Evolutionary conservation across 2,329 filamentous ascomycete species (phyloP).

Genomic region (Leptographium wingfieldii): DNA sequence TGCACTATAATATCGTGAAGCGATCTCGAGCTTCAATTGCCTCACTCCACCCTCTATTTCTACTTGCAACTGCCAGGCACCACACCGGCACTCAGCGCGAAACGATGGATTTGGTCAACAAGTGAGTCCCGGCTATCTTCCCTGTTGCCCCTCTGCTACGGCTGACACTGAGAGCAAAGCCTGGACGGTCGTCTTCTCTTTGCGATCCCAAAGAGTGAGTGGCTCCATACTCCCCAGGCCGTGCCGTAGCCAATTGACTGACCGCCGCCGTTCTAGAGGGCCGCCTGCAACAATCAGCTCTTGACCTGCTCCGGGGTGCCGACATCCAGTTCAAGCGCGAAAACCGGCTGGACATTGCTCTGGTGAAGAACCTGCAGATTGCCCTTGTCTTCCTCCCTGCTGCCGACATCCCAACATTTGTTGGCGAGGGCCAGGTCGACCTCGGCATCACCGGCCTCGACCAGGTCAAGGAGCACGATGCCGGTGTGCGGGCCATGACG

Average conservation of each 20-base stretch:
- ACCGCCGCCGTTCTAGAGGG: constrained; percentile 52
- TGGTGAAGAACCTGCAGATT: constrained; percentile 93
- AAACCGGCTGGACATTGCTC: constrained; percentile 88
- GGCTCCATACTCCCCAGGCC: neutral
- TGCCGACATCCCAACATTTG: constrained; percentile 93
- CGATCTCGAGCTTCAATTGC: neutral
- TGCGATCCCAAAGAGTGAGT: constrained; percentile 94
- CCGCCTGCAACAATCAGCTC: constrained; percentile 72
- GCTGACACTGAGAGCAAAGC: constrained; percentile 36
- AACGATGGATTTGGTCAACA: constrained; percentile 41
- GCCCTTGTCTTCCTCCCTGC: constrained; percentile 95
- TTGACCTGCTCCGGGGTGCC: constrained; percentile 84
- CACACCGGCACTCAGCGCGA: neutral
- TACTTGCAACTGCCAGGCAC: no score
- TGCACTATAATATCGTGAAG: neutral
- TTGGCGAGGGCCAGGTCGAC: constrained; percentile 82
- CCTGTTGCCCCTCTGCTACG: constrained; percentile 5
- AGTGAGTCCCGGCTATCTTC: constrained; percentile 25
- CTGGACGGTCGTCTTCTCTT: constrained; percentile 89
- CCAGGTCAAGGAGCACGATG: constrained; percentile 84
- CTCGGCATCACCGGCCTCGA: constrained; percentile 91
- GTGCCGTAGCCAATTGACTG: neutral
- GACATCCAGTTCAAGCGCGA: constrained; percentile 96
- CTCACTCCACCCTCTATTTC: neutral
- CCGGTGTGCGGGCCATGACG: constrained; percentile 37